Conservation (phyloP, 768 basidiomycete genomes). For the Sistotremastrum suecicum region DNA sequence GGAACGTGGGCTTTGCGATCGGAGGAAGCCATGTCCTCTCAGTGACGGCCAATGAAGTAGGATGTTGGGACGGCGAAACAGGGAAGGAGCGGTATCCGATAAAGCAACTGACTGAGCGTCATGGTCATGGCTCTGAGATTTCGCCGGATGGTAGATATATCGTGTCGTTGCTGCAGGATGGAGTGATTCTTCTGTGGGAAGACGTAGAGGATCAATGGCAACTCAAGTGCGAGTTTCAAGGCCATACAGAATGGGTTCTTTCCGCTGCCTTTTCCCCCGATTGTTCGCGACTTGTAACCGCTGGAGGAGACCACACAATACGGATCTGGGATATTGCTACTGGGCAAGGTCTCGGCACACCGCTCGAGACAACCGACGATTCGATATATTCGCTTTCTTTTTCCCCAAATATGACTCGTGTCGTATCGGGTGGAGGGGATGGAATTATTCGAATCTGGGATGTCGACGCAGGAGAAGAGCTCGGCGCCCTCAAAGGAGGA, state of each 20-base stretch:
- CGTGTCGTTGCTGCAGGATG: no score
- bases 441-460: background rate
- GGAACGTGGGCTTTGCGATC: no score
- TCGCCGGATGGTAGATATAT: no score
- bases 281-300: background rate
- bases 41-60: no score
- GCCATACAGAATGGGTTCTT: background rate
- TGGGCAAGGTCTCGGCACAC: background rate
- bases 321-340: conserved; percentile 3
- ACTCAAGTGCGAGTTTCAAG: background rate
- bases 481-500: background rate
- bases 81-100: no score
- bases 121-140: no score
- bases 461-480: no score
- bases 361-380: background rate
- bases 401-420: background rate
- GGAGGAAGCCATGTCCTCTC: no score
- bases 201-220: no score
- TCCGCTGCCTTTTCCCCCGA: conserved; percentile 4
- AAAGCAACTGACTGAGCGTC: no score
- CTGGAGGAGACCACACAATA: conserved; percentile 1
- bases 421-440: background rate
- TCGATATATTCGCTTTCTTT: background rate
- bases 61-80: no score
- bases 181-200: no score